Evolutionary conservation across 495 filamentous ascomycete species (phyloP).

Genomic region (Penicillium salamii): DNA sequence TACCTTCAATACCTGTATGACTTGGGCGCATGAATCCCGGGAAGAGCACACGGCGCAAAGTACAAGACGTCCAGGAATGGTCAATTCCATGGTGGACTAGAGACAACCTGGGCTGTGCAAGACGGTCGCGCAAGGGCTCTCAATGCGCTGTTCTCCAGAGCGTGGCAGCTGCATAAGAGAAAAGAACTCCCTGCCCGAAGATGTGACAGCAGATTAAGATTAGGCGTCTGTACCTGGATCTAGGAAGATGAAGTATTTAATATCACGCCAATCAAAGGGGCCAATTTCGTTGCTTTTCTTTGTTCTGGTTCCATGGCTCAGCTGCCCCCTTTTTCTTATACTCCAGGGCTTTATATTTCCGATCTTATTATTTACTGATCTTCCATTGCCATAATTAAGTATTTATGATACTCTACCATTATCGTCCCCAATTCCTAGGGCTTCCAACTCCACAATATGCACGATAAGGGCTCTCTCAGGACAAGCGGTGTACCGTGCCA

Average conservation of each 20-base stretch:
- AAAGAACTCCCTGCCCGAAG: slow-evolving; percentile 24
- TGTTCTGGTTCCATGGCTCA: slow-evolving; percentile 10
- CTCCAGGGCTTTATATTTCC: background rate
- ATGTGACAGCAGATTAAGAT: slow-evolving; percentile 40
- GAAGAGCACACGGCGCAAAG: slow-evolving; percentile 5
- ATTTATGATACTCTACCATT: background rate
- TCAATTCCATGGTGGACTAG: slow-evolving; percentile 17
- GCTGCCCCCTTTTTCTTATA: background rate
- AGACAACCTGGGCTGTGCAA: slow-evolving; percentile 6
- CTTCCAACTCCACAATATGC: background rate
- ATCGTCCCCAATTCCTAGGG: background rate
- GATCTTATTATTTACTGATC: background rate
- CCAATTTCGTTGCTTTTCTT: background rate
- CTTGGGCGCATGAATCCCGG: slow-evolving; percentile 13
- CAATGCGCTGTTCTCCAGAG: slow-evolving; percentile 36
- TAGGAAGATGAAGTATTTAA: background rate
- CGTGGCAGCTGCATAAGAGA: slow-evolving; percentile 36
- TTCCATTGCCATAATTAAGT: too few relatives aligned
- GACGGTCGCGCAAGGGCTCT: slow-evolving; percentile 16
- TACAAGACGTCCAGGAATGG: slow-evolving; percentile 5
- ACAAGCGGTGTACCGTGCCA: slow-evolving; percentile 29
- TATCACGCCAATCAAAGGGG: too few relatives aligned
- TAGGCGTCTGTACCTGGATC: slow-evolving; percentile 34
- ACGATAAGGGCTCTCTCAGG: slow-evolving; percentile 17
- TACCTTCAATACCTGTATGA: slow-evolving; percentile 14